A percentile compares a stretch with the other conserved stretches of the same genome.
phyloP scores from a whole-genome alignment of 208 protist species.

The Trypanosoma cruzi region DNA sequence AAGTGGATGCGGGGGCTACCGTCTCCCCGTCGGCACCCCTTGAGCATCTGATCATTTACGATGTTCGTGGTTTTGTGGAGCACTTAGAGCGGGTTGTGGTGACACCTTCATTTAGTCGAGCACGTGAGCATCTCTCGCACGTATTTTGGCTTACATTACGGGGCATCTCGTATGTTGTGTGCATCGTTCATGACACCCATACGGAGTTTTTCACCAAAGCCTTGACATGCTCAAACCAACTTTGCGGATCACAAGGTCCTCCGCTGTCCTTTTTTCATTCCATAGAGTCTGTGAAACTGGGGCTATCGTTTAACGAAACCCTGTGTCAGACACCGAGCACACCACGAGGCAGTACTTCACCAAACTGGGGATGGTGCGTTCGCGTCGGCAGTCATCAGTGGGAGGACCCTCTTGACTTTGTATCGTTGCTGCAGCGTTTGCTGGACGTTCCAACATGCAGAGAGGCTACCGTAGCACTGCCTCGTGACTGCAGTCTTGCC shows the following conservation, averaged over 20 bases:
- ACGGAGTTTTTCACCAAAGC: not conserved
- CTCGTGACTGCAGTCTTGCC: not conserved
- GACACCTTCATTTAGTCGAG: conserved; percentile 10
- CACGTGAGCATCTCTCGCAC: conserved; percentile 8
- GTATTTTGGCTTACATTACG: conserved; percentile 16
- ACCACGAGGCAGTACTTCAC: not conserved
- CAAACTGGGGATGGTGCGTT: not conserved
- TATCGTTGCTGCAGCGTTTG: conserved; percentile 2
- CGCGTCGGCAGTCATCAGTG: conserved; percentile 13
- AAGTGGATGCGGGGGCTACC: not conserved
- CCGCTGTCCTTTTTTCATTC: not conserved
- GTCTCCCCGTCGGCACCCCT: not conserved
- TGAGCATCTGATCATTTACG: not conserved
- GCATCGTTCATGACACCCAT: conserved; percentile 7
- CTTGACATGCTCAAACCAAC: not conserved
- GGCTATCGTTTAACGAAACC: not conserved
- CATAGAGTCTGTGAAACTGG: not conserved
- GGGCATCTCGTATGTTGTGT: conserved; percentile 14
- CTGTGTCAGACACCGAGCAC: not conserved
- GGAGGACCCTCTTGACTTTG: conserved; percentile 6
- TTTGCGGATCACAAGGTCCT: not conserved
- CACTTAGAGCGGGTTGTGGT: conserved; percentile 6
- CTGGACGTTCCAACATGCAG: not conserved
- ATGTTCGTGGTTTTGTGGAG: conserved; percentile 10
- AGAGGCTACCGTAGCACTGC: not conserved